phyloP scores from a whole-genome alignment of 371 early-diverging fungal genomes.

The Mortierella sp. region DNA sequence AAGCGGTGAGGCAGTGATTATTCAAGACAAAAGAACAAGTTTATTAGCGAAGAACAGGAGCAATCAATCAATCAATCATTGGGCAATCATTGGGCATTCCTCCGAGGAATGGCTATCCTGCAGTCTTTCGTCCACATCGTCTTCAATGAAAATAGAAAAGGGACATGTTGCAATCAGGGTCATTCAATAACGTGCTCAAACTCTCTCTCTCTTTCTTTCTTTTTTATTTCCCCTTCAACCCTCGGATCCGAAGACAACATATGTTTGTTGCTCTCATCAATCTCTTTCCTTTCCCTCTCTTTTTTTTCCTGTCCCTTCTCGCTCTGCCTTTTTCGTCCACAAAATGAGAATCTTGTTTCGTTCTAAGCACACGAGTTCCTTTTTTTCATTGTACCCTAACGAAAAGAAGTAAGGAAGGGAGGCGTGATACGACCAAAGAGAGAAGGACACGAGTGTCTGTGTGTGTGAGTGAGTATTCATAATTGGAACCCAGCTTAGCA shows the following conservation, averaged over 20 bases:
- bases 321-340: neutral
- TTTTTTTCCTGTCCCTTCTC: neutral
- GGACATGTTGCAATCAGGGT: neutral
- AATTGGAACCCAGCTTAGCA: neutral
- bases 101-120: neutral
- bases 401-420: neutral
- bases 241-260: neutral
- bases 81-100: neutral
- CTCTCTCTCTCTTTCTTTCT: neutral
- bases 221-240: neutral
- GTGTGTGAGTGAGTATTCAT: neutral
- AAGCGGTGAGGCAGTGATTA: neutral
- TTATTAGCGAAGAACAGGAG: neutral
- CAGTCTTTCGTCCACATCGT: too few relatives aligned
- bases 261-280: neutral
- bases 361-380: conserved; percentile 2
- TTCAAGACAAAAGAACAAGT: neutral
- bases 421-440: too few relatives aligned
- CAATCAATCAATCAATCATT: neutral
- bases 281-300: neutral
- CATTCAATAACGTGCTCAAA: neutral
- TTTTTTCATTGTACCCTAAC: neutral
- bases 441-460: neutral
- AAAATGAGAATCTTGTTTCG: neutral
- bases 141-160: neutral